Evolutionary conservation across 2,329 filamentous ascomycete genomes (phyloP).

Genomic region (Epichloe scottii): DNA sequence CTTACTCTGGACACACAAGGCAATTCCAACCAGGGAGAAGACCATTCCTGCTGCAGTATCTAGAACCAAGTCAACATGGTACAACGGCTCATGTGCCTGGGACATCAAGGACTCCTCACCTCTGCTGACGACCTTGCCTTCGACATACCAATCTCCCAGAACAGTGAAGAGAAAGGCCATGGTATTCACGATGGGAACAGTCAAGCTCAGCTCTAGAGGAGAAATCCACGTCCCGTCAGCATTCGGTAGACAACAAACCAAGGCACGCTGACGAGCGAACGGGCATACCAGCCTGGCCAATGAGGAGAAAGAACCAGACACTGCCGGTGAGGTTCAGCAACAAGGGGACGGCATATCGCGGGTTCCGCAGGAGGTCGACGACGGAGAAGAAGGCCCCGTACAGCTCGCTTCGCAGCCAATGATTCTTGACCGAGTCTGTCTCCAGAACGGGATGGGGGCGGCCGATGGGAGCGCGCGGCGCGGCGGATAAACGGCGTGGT

Average conservation of each 20-base stretch:
- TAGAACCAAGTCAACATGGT: conserved; percentile 19
- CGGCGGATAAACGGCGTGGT: conserved; percentile 86
- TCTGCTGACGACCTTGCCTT: conserved; percentile 77
- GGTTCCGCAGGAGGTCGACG: conserved; percentile 64
- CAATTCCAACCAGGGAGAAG: conserved; percentile 69
- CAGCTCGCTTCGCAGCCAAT: conserved; percentile 50
- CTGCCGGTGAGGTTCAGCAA: conserved; percentile 84
- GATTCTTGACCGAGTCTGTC: conserved; percentile 35
- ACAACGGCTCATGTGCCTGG: too few relatives aligned
- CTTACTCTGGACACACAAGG: conserved; percentile 66
- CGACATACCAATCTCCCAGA: conserved; percentile 87
- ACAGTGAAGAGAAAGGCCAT: conserved; percentile 94
- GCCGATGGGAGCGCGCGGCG: conserved; percentile 65
- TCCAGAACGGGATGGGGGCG: conserved; percentile 45
- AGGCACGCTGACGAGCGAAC: neutral
- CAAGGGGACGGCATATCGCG: conserved; percentile 73
- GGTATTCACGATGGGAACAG: conserved; percentile 89
- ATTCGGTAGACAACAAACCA: neutral
- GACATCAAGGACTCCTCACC: conserved; percentile 32
- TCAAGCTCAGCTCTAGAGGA: conserved; percentile 70
- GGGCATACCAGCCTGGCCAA: conserved; percentile 75
- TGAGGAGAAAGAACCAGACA: conserved; percentile 91
- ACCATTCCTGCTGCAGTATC: conserved; percentile 77
- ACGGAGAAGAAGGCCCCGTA: conserved; percentile 61
- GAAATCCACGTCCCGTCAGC: neutral